Conservation (phyloP, 805 yeast genomes). For the Starmerella floris region DNA sequence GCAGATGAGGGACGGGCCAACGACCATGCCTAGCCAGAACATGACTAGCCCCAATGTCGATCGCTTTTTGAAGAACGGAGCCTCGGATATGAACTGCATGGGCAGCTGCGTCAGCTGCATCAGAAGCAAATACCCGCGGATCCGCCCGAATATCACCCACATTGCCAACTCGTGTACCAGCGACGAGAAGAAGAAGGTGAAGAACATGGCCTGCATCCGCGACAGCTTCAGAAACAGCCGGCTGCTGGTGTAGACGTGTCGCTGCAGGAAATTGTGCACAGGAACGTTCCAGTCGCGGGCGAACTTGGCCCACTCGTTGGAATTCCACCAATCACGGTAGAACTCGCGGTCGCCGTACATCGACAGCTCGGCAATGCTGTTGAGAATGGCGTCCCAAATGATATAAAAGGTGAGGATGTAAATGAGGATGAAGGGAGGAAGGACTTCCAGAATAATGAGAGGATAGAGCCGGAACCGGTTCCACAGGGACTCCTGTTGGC, state of each 20-base stretch:
- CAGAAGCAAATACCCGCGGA: constrained; percentile 66
- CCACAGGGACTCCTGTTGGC: constrained; percentile 34
- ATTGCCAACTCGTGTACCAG: constrained; percentile 82
- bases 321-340: constrained; percentile 97
- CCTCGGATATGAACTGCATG: constrained; percentile 48
- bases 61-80: constrained; percentile 42
- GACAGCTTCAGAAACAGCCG: constrained; percentile 60
- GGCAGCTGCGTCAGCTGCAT: constrained; percentile 87
- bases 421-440: constrained; percentile 65
- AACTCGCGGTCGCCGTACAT: constrained; percentile 80
- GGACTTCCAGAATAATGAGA: constrained; percentile 50
- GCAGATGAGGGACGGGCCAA: constrained; percentile 82
- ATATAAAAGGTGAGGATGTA: constrained; percentile 71
- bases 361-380: constrained; percentile 79
- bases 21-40: constrained; percentile 84
- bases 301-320: constrained; percentile 84
- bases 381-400: constrained; percentile 91
- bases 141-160: constrained; percentile 68
- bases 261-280: constrained; percentile 72
- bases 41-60: constrained; percentile 60
- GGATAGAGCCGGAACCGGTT: constrained; percentile 40
- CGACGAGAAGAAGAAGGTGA: constrained; percentile 51
- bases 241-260: constrained; percentile 90
- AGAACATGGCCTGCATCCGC: constrained; percentile 54
- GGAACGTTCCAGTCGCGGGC: constrained; percentile 92